Conservation (phyloP, 257 asterid species). For the Solanum paucissectum region DNA sequence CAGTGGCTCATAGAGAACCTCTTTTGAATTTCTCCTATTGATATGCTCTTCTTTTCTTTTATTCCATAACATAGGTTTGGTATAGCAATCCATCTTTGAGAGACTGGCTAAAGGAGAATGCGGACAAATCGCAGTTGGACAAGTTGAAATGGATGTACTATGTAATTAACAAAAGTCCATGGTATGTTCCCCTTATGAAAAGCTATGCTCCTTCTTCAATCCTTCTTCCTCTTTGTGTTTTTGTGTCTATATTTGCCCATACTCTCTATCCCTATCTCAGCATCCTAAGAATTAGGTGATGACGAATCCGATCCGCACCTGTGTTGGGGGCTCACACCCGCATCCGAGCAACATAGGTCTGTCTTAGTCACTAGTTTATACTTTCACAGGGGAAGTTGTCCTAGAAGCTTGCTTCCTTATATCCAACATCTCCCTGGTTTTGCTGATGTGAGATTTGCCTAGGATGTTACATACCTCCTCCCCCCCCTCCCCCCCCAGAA, state of each 20-base stretch:
- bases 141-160: slow-evolving; percentile 76
- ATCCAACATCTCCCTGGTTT: not conserved
- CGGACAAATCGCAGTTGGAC: slow-evolving; percentile 55
- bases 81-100: slow-evolving; percentile 72
- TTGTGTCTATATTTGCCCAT: not conserved
- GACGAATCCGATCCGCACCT: not conserved
- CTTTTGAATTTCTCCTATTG: not conserved
- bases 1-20: not conserved
- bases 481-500: not conserved
- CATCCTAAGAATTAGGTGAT: not conserved
- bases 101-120: slow-evolving; percentile 75
- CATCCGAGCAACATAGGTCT: not conserved
- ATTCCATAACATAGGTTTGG: slow-evolving; percentile 61
- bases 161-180: slow-evolving; percentile 78
- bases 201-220: not conserved
- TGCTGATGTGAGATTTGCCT: not conserved
- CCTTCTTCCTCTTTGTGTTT: not conserved
- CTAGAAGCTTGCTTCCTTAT: not conserved
- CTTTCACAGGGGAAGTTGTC: not conserved
- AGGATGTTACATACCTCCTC: not conserved
- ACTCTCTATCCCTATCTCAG: not conserved
- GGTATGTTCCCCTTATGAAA: slow-evolving; percentile 32
- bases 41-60: not conserved
- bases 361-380: not conserved
- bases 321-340: not conserved